These are phyloP conservation scores for Elaeagnus macrophylla DNA, from an alignment of 306 rosid species.

Conservation along the genomic window DNA sequence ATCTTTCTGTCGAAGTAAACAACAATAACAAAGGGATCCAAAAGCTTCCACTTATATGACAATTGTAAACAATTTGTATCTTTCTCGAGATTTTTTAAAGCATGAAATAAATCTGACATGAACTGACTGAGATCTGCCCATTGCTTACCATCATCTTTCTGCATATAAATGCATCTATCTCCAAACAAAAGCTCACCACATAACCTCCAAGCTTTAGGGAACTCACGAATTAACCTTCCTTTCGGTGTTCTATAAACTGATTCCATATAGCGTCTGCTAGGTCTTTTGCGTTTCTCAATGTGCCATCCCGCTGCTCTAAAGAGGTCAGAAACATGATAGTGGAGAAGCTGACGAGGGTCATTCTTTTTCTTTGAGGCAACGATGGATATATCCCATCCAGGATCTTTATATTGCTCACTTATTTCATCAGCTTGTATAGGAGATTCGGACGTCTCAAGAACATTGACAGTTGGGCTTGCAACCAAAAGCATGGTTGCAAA, in stretches of 20 bases:
- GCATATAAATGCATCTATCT: slow-evolving; percentile 27
- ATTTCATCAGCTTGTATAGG: slow-evolving; percentile 44
- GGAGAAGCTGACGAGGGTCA: slow-evolving; percentile 63
- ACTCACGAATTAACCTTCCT: slow-evolving; percentile 67
- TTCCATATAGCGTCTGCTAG: slow-evolving; percentile 52
- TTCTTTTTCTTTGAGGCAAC: slow-evolving; percentile 26
- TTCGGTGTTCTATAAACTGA: slow-evolving; percentile 71
- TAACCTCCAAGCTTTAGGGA: slow-evolving; percentile 77
- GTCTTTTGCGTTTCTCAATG: slow-evolving; percentile 67
- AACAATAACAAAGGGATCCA: slow-evolving; percentile 79
- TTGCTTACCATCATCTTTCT: slow-evolving; percentile 36
- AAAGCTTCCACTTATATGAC: slow-evolving; percentile 66
- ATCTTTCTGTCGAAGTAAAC: slow-evolving; percentile 62
- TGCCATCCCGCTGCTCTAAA: slow-evolving; percentile 75
- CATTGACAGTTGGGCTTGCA: slow-evolving; percentile 37
- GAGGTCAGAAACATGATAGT: slow-evolving; percentile 39
- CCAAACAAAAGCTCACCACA: slow-evolving; percentile 67
- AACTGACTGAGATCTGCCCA: slow-evolving; percentile 66
- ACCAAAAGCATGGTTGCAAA: slow-evolving; percentile 58
- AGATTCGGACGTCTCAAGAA: slow-evolving; percentile 39
- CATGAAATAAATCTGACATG: slow-evolving; percentile 60
- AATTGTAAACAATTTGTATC: slow-evolving; percentile 37
- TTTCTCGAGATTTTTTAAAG: slow-evolving; percentile 48
- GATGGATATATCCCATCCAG: slow-evolving; percentile 29
- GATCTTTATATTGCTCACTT: slow-evolving; percentile 26